A percentile compares a stretch with the other conserved stretches of the same genome.
Evolutionary conservation across 345 rosid species (phyloP).

Genomic region (Erysimum cheiranthoides): DNA sequence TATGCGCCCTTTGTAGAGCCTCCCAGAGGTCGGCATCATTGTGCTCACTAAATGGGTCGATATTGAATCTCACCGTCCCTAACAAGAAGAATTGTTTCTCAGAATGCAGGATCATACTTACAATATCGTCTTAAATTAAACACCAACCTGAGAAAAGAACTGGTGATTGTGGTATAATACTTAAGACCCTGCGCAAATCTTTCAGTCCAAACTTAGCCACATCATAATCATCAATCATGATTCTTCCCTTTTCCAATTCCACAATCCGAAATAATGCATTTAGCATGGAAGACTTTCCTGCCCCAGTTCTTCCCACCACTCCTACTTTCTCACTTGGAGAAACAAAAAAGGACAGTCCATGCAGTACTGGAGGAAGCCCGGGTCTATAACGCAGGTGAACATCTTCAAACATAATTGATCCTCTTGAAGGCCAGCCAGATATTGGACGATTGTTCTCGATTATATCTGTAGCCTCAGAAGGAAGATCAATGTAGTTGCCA

Average conservation of each 20-base stretch:
- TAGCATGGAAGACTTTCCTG: conserved; percentile 94
- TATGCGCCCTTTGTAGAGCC: conserved; percentile 83
- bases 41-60: conserved; percentile 89
- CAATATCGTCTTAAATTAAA: not conserved
- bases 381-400: conserved; percentile 84
- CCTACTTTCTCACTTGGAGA: conserved; percentile 85
- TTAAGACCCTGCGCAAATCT: conserved; percentile 79
- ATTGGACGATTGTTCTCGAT: conserved; percentile 73
- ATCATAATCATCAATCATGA: conserved; percentile 72
- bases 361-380: conserved; percentile 89
- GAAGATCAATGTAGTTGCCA: conserved; percentile 83
- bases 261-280: conserved; percentile 92
- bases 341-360: conserved; percentile 69
- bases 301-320: conserved; percentile 98
- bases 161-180: conserved; percentile 94
- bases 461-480: conserved; percentile 78
- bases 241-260: conserved; percentile 81
- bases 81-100: conserved; percentile 25
- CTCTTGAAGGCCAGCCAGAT: conserved; percentile 84
- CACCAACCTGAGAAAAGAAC: conserved; percentile 89
- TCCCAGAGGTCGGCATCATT: conserved; percentile 94
- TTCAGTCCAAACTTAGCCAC: conserved; percentile 68
- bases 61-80: conserved; percentile 92
- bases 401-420: conserved; percentile 77
- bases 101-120: conserved; percentile 5